Percentiles rank a stretch among this genome's conserved stretches.
Evolutionary conservation across 768 basidiomycete species (phyloP).

Genomic region (Mycena vulgaris): DNA sequence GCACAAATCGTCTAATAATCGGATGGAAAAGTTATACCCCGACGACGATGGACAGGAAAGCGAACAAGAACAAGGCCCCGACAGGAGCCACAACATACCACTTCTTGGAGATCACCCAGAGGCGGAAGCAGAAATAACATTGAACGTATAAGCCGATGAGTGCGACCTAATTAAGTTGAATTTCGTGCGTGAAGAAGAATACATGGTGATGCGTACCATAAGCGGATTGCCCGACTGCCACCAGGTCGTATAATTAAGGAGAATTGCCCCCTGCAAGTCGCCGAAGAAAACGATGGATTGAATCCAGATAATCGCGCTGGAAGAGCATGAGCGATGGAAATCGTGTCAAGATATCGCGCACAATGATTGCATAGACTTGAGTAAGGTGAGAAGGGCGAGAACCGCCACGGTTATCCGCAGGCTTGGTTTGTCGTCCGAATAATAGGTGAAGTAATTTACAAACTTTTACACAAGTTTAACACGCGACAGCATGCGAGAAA

Average conservation of each 20-base stretch:
- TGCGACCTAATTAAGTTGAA: conserved; percentile 43
- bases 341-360: conserved; percentile 30
- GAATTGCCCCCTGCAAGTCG: conserved; percentile 48
- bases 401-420: conserved; percentile 43
- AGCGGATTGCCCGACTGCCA: conserved; percentile 50
- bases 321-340: neutral
- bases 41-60: conserved; percentile 44
- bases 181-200: neutral
- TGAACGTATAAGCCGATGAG: conserved; percentile 52
- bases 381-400: conserved; percentile 45
- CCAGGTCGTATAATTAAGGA: conserved; percentile 50
- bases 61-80: conserved; percentile 43
- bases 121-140: conserved; percentile 49
- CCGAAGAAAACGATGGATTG: conserved; percentile 46
- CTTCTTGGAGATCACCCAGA: conserved; percentile 47
- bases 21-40: conserved; percentile 41
- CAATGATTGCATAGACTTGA: conserved; percentile 53
- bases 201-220: conserved; percentile 40
- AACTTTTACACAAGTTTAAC: conserved; percentile 39
- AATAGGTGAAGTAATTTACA: conserved; percentile 44
- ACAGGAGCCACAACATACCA: conserved; percentile 44
- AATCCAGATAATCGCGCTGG: conserved; percentile 51
- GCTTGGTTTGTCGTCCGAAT: conserved; percentile 41
- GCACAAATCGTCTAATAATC: neutral
- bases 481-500: neutral